Conservation (phyloP, 2,329 filamentous ascomycete genomes). For the Fusarium metavorans region DNA sequence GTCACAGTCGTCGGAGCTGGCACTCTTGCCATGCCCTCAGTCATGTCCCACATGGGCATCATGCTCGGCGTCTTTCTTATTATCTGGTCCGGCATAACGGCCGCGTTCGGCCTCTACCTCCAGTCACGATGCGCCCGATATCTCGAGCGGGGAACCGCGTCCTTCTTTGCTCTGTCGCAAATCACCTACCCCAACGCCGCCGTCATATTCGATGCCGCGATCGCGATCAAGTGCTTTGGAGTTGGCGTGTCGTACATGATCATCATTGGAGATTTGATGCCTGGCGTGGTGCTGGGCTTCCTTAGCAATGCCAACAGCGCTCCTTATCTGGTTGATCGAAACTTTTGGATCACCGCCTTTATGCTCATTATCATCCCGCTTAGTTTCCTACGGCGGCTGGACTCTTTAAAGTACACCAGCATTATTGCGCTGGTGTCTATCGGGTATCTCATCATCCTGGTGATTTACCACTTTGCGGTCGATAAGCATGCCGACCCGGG, state of each 20-base stretch:
- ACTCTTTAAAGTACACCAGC: slow-evolving; percentile 98
- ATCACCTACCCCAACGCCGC: slow-evolving; percentile 97
- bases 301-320: slow-evolving; percentile 69
- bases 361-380: slow-evolving; percentile 97
- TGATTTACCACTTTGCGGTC: slow-evolving; percentile 90
- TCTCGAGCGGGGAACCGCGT: slow-evolving; percentile 86
- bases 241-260: slow-evolving; percentile 98
- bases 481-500: slow-evolving; percentile 82
- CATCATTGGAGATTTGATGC: slow-evolving; percentile 98
- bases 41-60: slow-evolving; percentile 96
- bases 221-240: slow-evolving; percentile 97
- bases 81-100: slow-evolving; percentile 88
- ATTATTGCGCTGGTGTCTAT: slow-evolving; percentile 92
- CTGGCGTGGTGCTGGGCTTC: slow-evolving; percentile 89
- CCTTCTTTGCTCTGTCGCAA: slow-evolving; percentile 97
- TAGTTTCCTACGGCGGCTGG: slow-evolving; percentile 89
- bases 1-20: slow-evolving; percentile 87
- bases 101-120: slow-evolving; percentile 93
- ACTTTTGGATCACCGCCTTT: slow-evolving; percentile 98
- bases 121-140: slow-evolving; percentile 94
- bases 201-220: slow-evolving; percentile 94
- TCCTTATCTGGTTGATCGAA: slow-evolving; percentile 85
- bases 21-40: slow-evolving; percentile 93
- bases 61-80: slow-evolving; percentile 86
- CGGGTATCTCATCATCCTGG: slow-evolving; percentile 90